Conservation (phyloP, 2,329 filamentous ascomycete species). For the Ascochyta koolunga region DNA sequence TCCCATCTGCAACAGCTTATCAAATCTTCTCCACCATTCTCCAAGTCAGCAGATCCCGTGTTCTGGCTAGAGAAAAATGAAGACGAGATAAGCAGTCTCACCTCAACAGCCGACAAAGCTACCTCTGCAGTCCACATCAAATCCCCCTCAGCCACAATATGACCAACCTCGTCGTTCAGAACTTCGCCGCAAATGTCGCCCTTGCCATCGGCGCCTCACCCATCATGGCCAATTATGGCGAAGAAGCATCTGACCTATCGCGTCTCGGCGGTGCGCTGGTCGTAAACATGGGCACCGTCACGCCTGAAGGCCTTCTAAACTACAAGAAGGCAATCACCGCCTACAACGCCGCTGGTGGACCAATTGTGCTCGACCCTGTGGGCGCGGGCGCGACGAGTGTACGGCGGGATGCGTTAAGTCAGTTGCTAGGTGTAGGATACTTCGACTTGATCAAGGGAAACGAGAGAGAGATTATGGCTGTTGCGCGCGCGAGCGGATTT, state of each 20-base stretch:
- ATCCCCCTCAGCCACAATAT: conserved; percentile 91
- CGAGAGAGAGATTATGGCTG: conserved; percentile 81
- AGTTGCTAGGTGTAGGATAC: conserved; percentile 74
- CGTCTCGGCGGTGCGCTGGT: conserved; percentile 78
- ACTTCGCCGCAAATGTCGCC: conserved; percentile 91
- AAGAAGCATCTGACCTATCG: conserved; percentile 82
- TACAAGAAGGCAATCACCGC: conserved; percentile 76
- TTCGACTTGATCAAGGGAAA: conserved; percentile 94
- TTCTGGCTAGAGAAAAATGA: conserved; percentile 28
- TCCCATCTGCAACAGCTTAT: conserved; percentile 64
- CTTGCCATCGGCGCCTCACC: conserved; percentile 84
- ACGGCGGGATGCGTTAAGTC: conserved; percentile 72
- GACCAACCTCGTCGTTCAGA: conserved; percentile 95
- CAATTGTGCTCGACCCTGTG: conserved; percentile 87
- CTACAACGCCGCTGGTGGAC: conserved; percentile 78
- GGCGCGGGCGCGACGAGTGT: conserved; percentile 83
- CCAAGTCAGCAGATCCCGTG: conserved; percentile 23
- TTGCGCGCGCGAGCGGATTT: conserved; percentile 61
- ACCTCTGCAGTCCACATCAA: conserved; percentile 66
- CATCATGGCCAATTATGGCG: conserved; percentile 90
- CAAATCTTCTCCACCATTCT: conserved; percentile 33
- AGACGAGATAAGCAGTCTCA: conserved; percentile 21
- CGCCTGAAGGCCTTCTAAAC: conserved; percentile 72
- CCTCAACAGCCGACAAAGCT: conserved; percentile 45
- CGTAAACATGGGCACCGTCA: conserved; percentile 94